Conservation (phyloP, 495 filamentous ascomycete genomes). For the Neurospora sp. region DNA sequence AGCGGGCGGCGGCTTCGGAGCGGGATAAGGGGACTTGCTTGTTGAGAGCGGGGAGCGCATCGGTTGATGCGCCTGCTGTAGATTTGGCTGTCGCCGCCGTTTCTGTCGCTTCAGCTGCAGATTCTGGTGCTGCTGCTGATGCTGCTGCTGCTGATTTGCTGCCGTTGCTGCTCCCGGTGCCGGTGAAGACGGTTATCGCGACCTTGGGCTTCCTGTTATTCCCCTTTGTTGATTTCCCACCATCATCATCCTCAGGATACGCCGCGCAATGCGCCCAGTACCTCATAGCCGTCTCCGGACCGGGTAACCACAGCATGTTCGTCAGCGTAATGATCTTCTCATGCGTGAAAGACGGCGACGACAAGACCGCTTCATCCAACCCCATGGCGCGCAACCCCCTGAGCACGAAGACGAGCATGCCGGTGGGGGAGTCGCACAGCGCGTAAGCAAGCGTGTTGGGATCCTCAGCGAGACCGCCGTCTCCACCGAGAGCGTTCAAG, state of each 20-base stretch:
- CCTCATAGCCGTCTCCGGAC: constrained; percentile 35
- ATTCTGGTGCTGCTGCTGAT: background rate
- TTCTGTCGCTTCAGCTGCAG: background rate
- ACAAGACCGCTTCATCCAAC: constrained; percentile 13
- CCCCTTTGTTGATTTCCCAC: background rate
- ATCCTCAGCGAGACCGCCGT: constrained; percentile 17
- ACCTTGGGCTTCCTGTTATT: constrained; percentile 16
- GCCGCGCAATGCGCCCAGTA: constrained; percentile 33
- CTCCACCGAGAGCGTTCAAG: background rate
- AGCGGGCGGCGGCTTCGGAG: background rate
- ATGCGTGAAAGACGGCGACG: constrained; percentile 14
- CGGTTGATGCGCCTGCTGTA: background rate
- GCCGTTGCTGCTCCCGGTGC: constrained; percentile 14
- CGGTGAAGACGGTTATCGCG: constrained; percentile 36
- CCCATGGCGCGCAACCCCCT: constrained; percentile 24
- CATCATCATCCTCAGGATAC: constrained; percentile 16
- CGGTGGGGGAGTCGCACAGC: constrained; percentile 43
- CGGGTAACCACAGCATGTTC: constrained; percentile 39
- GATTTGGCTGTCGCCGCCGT: background rate
- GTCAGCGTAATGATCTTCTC: constrained; percentile 36
- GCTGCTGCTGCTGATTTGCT: background rate
- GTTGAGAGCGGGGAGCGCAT: background rate
- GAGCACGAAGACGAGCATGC: constrained; percentile 35
- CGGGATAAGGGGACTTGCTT: background rate
- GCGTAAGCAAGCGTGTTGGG: constrained; percentile 42